Evolutionary conservation across 805 yeast species (phyloP), one percentile per base, ranked within the genome.

Genomic region (Starmerella riodocensis): DNA sequence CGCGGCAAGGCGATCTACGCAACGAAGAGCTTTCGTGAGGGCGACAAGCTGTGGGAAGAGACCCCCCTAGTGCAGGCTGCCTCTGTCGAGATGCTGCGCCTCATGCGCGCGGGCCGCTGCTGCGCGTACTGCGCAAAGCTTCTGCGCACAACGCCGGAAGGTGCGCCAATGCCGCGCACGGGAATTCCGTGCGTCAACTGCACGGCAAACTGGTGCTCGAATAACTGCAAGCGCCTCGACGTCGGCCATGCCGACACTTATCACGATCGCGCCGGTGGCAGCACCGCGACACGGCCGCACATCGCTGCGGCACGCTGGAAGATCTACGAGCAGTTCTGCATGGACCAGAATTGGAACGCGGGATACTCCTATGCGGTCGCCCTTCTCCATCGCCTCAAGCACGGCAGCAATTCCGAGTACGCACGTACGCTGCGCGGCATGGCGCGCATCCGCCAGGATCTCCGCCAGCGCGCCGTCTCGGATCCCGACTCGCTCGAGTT

Each of bases 81-180:
- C 2, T 82, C 79, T 3, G 62, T 81, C 45, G 83, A 78, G 13
- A 73, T 76, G 49, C 59, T 74, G 33, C 66, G 70, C 28, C 59
- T 79, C 42, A 71, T 79, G 49, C 63, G 69, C 32, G 53, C 57
- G 17, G 81, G 85, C 0, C 71, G 71, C 49, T 80, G 82, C 3
- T 82, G 94, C 56, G 64, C 82, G 1, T 67, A 70, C 52, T 82
- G 94, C 62, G 83, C 85, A 0, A 66, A 68, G 33, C 59, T 75
- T 2, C 58, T 76, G 28, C 60, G 57, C 28, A 36, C 40, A 1
- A 35, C 45, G 5, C 33, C 48, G 12, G 52, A 50, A 12, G 53
- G 53, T 32, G 36, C 39, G 24, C 52, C 44, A 14, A 46, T 53
- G 49, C 57, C 41, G 30, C 36, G 41, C 3, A 14, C 37, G 3